Conservation (phyloP, 2,329 filamentous ascomycete species). For the Stagonosporopsis rhizophila region DNA sequence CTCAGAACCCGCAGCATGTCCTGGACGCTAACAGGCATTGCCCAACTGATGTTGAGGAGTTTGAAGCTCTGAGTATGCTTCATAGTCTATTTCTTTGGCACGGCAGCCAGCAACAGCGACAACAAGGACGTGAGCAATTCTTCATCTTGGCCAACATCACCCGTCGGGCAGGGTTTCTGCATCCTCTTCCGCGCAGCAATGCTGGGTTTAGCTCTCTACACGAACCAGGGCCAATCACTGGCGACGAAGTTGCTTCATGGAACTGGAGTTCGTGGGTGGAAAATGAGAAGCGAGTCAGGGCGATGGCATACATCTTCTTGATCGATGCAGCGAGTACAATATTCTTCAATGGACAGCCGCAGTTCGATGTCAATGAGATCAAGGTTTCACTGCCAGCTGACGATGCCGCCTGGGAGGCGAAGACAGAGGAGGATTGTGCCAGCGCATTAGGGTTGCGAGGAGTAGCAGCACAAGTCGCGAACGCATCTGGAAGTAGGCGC, state of each 20-base stretch:
- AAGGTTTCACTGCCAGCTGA: slow-evolving; percentile 73
- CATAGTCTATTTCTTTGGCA: slow-evolving; percentile 73
- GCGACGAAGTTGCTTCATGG: slow-evolving; percentile 61
- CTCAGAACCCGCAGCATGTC: slow-evolving; percentile 46
- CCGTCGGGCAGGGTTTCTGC: slow-evolving; percentile 64
- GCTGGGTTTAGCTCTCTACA: slow-evolving; percentile 67
- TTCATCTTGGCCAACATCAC: slow-evolving; percentile 64
- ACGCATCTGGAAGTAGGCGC: slow-evolving; percentile 68
- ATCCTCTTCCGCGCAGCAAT: slow-evolving; percentile 58
- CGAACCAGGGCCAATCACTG: slow-evolving; percentile 55
- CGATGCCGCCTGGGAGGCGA: slow-evolving; percentile 76
- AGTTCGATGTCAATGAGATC: slow-evolving; percentile 70
- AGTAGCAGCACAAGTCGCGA: slow-evolving; percentile 62
- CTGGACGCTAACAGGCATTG: slow-evolving; percentile 49
- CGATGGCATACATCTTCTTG: slow-evolving; percentile 71
- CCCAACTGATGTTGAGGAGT: slow-evolving; percentile 64
- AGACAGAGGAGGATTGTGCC: slow-evolving; percentile 65
- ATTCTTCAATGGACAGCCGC: slow-evolving; percentile 72
- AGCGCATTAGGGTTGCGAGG: slow-evolving; percentile 70
- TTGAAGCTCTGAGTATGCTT: slow-evolving; percentile 71
- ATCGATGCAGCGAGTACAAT: slow-evolving; percentile 70
- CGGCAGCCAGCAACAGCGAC: slow-evolving; percentile 70
- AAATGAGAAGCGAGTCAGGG: slow-evolving; percentile 71
- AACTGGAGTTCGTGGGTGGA: slow-evolving; percentile 73
- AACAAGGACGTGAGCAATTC: slow-evolving; percentile 67